Evolutionary conservation across 2,329 filamentous ascomycete species (phyloP), one percentile per base, ranked within the genome.

Genomic region (Penicillium sp.): DNA sequence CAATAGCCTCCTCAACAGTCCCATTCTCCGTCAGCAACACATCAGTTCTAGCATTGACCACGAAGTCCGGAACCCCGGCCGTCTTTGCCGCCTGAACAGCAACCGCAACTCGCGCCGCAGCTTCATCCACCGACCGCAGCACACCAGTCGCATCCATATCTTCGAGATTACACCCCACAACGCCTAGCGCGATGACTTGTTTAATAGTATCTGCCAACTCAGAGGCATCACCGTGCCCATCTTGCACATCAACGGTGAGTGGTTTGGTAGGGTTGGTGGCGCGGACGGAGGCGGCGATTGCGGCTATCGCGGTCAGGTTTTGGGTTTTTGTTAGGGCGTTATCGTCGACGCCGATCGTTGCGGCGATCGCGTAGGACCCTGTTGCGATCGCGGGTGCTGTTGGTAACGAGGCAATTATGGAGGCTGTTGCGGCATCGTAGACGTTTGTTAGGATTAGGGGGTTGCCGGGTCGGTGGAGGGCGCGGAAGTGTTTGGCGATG

Each of bases 81-180:
- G 78, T 75, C 7, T 61, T 62, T 0, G 83, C 70, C 13, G 66
- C 64, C n/a, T 57, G 57, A 12, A 70, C n/a, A 1, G 60, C 68
- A 8, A 56, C 55, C 47, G 71, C 69, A 17, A 88, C 76, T 0
- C 84, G 75, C 0, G 69, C 67, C 0, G 78, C 77, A n/a, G 84
- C 82, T 17, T 79, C 78, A 0, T 79, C 77, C 0, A 81, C 53
- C 0, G 69, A 70, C 70, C 67, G 79, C 63, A 75, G 68, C 61
- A 64, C 67, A 13, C 63, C 75, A 49, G 65, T 72, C 49, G 66
- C 77, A 68, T 74, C 77, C 55, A 63, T 76, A 55, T 88, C 85
- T 59, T 87, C 85, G 3, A 88, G 76, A 63, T 88, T 88, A 48
- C 79, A 81, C 0, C 85, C 84, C 1, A 82, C 81, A 0, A 77